phyloP scores from a whole-genome alignment of 108 stramenopile species.

The Fistulifera pelliculosa region DNA sequence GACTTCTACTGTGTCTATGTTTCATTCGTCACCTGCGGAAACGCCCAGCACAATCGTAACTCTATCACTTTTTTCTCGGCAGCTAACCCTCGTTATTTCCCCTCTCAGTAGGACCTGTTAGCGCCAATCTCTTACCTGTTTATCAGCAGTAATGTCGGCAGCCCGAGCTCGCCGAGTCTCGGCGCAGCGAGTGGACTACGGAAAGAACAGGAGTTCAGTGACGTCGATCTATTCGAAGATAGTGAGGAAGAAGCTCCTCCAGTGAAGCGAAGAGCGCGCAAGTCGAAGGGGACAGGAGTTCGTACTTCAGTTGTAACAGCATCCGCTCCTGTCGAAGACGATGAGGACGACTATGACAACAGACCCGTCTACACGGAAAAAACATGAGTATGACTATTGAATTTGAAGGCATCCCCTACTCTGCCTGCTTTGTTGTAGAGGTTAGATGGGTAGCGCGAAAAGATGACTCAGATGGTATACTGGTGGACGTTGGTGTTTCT shows the following conservation, averaged over 20 bases:
- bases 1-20: too few relatives aligned
- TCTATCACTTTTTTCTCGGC: too few relatives aligned
- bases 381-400: constrained; percentile 56
- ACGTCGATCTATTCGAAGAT: constrained; percentile 70
- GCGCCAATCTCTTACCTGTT: too few relatives aligned
- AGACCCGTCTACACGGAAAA: too few relatives aligned
- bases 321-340: too few relatives aligned
- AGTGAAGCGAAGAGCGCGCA: constrained; percentile 14
- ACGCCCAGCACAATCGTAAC: too few relatives aligned
- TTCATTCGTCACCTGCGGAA: too few relatives aligned
- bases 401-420: constrained; percentile 79
- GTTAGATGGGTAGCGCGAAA: constrained; percentile 74
- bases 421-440: constrained; percentile 69
- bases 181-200: constrained; percentile 59
- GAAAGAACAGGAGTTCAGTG: constrained; percentile 75
- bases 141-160: too few relatives aligned
- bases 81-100: too few relatives aligned
- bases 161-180: constrained; percentile 29
- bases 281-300: constrained; percentile 7
- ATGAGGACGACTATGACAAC: too few relatives aligned
- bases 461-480: constrained; percentile 34
- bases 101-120: too few relatives aligned
- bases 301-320: too few relatives aligned
- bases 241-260: constrained; percentile 23
- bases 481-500: constrained; percentile 63